These are phyloP conservation scores for Euphrasia arctica DNA, from an alignment of 305 asterid species.

Conservation along the genomic window DNA sequence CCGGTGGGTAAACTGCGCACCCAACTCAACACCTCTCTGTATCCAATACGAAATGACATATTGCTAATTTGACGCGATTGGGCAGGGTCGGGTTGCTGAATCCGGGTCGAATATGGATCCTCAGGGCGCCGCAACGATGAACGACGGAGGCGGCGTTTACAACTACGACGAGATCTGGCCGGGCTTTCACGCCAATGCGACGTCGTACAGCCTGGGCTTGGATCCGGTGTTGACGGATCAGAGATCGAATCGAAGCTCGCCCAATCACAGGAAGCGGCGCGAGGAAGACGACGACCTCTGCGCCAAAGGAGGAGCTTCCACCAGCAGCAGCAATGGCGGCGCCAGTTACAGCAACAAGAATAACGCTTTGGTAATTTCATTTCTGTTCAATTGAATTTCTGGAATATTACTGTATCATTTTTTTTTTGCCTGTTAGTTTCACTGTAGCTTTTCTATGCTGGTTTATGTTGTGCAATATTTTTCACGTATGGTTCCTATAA, in stretches of 20 bases:
- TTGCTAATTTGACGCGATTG: constrained; percentile 14
- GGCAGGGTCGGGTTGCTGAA: constrained; percentile 20
- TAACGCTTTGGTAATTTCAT: constrained; percentile 29
- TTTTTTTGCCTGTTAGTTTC: no score
- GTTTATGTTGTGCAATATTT: no score
- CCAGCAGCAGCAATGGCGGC: constrained; percentile 30
- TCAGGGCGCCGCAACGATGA: constrained; percentile 33
- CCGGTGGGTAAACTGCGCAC: constrained; percentile 21
- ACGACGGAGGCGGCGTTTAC: constrained; percentile 35
- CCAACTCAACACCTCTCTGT: background rate
- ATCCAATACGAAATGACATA: background rate
- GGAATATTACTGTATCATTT: background rate
- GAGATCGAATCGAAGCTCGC: constrained; percentile 20
- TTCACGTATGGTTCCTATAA: background rate
- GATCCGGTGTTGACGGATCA: constrained; percentile 41
- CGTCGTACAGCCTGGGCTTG: constrained; percentile 29
- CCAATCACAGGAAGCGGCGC: constrained; percentile 33
- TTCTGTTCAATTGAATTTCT: background rate
- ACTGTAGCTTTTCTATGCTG: no score
- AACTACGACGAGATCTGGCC: constrained; percentile 68
- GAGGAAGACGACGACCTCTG: constrained; percentile 37
- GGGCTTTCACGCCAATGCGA: constrained; percentile 35
- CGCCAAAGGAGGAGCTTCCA: constrained; percentile 34
- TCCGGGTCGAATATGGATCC: constrained; percentile 44
- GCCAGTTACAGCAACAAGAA: constrained; percentile 13